Base-by-base conservation (phyloP, 495 filamentous ascomycete species). In the Aeminium ludgeri region DNA sequence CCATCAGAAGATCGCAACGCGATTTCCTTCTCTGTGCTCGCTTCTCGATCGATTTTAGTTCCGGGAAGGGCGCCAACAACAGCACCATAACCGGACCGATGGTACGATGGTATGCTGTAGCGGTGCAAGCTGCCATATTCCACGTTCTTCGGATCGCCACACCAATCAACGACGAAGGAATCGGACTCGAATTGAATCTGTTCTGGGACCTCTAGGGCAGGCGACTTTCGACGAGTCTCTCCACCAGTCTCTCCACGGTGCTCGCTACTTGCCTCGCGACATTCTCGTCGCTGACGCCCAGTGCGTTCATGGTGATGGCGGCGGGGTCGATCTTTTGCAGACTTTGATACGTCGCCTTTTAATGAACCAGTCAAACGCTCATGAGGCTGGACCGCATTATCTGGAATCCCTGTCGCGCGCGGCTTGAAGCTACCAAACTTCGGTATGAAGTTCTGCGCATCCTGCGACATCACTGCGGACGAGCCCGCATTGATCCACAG, bases 71-170 rank as follows among this genome's bases (percentile, higher is more conserved):
- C 16, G 4, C 80, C 80, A 29, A 85, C 32, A 0, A 85, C 61
- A 31, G 60, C 55, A 0, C 80, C 78, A 34, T 56, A 55, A 28
- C 80, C 80, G 41, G 52, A 46, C 0, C 75, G 76, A 41, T 58
- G 62, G 49, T 80, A 84, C 19, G 47, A 36, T 1, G 78, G 76
- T 16, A 78, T 55, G 33, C 54, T 66, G 48, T 80, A 80, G 10
- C 66, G 63, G 55, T 82, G 63, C 6, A 73, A 57, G 19, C 65
- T 69, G 1, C 75, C 76, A 50, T 77, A 83, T 0, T 59, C 57
- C 3, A 78, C 38, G 44, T 73, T 81, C 34, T 67, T 60, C 12
- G 56, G 59, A 52, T 84, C 80, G 1, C 80, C 80, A 51, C 67
- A 67, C 16, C 54, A 18, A 34, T 61, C 58, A 30, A 49, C 36